phyloP scores from a whole-genome alignment of 495 filamentous ascomycete genomes.

The Sporormia fimetaria region DNA sequence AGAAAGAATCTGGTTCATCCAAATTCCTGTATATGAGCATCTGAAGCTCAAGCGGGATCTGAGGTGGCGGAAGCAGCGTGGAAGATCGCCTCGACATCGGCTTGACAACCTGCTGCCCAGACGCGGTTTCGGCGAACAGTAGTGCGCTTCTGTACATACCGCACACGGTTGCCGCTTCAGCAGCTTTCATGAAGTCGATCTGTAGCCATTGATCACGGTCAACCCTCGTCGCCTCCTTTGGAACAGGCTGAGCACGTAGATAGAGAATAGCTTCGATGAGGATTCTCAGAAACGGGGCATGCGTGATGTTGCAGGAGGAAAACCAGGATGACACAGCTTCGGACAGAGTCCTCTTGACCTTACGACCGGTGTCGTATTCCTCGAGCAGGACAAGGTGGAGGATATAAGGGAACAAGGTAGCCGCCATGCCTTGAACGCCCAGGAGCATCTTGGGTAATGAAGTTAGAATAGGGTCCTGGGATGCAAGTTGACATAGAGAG shows the following conservation, averaged over 20 bases:
- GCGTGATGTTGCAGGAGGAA: constrained; percentile 29
- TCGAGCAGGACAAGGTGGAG: constrained; percentile 61
- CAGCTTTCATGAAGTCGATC: constrained; percentile 59
- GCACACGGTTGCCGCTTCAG: constrained; percentile 66
- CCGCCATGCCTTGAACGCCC: constrained; percentile 22
- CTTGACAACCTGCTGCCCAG: constrained; percentile 25
- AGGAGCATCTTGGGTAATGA: constrained; percentile 18
- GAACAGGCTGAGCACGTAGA: constrained; percentile 67
- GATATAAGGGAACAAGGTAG: constrained; percentile 27
- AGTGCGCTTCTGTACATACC: constrained; percentile 79
- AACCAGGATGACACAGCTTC: constrained; percentile 43
- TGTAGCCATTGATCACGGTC: constrained; percentile 80
- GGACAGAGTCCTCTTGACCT: constrained; percentile 40
- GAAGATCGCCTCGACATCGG: constrained; percentile 58
- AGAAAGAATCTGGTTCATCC: constrained; percentile 91
- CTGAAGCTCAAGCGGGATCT: constrained; percentile 54
- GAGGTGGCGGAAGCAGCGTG: constrained; percentile 36
- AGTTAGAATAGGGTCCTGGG: constrained; percentile 48
- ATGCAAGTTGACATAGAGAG: constrained; percentile 47
- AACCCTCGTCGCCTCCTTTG: constrained; percentile 60
- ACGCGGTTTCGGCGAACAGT: constrained; percentile 66
- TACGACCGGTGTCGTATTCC: constrained; percentile 43
- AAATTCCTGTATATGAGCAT: constrained; percentile 77
- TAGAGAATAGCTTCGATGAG: constrained; percentile 79
- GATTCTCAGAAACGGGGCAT: constrained; percentile 42